These are phyloP conservation scores for Sugiyamaella smithiae DNA, from an alignment of 805 yeast genomes.

Conservation along the genomic window DNA sequence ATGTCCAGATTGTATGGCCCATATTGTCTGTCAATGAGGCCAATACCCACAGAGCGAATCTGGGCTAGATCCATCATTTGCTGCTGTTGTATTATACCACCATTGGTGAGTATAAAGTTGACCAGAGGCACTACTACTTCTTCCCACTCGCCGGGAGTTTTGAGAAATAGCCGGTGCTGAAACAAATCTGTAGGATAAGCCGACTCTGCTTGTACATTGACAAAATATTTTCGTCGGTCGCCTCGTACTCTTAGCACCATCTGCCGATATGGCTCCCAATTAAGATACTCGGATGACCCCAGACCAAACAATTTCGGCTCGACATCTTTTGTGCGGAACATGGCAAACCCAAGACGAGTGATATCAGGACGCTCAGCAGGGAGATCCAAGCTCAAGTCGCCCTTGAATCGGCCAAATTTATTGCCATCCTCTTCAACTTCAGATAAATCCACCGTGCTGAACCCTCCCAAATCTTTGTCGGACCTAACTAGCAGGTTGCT, in stretches of 20 bases:
- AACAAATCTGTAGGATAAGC: slow-evolving; percentile 74
- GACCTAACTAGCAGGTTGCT: slow-evolving; percentile 56
- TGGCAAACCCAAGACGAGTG: slow-evolving; percentile 66
- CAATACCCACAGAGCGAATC: slow-evolving; percentile 72
- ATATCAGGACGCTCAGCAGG: slow-evolving; percentile 66
- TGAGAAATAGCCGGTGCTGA: slow-evolving; percentile 75
- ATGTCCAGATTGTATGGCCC: slow-evolving; percentile 71
- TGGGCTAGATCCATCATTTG: slow-evolving; percentile 57
- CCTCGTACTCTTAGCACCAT: slow-evolving; percentile 70
- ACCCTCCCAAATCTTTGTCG: slow-evolving; percentile 78
- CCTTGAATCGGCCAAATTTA: slow-evolving; percentile 61
- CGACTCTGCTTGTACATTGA: slow-evolving; percentile 78
- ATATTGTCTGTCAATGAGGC: slow-evolving; percentile 70
- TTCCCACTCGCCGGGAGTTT: slow-evolving; percentile 77
- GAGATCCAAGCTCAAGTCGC: slow-evolving; percentile 63
- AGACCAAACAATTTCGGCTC: slow-evolving; percentile 42
- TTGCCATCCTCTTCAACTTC: slow-evolving; percentile 33
- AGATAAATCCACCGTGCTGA: slow-evolving; percentile 58
- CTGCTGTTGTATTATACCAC: slow-evolving; percentile 67
- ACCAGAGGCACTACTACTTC: slow-evolving; percentile 73
- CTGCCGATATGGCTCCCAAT: slow-evolving; percentile 62
- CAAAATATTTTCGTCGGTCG: slow-evolving; percentile 68
- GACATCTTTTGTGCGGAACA: slow-evolving; percentile 77
- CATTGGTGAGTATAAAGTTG: slow-evolving; percentile 78
- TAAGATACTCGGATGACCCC: slow-evolving; percentile 54